Percentiles rank a stretch among this genome's conserved stretches.
Conservation (phyloP, 352 stramenopile genomes). For the Phytopythium oedochilum region DNA sequence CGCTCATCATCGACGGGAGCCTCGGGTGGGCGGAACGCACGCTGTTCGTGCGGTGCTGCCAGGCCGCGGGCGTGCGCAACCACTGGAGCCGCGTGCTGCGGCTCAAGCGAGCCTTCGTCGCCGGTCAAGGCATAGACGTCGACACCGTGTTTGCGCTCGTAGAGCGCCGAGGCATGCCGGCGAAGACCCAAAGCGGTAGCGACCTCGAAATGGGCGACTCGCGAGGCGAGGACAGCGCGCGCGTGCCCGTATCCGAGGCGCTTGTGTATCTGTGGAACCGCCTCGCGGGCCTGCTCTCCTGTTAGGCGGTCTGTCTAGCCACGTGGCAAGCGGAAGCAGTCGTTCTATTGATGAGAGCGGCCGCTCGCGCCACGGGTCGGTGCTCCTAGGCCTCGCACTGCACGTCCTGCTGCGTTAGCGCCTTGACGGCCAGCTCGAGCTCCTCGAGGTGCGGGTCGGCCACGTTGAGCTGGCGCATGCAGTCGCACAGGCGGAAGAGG, state of each 20-base stretch:
- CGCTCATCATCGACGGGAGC: slow-evolving; percentile 36
- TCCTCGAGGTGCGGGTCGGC: slow-evolving; percentile 7
- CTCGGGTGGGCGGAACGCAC: slow-evolving; percentile 39
- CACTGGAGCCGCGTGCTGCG: slow-evolving; percentile 29
- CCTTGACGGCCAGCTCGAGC: slow-evolving; percentile 5
- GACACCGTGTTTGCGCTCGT: slow-evolving; percentile 31
- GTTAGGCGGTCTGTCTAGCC: background rate
- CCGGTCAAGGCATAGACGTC: slow-evolving; percentile 27
- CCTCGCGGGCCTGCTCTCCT: slow-evolving; percentile 1
- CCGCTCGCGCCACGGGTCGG: background rate
- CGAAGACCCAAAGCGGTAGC: background rate
- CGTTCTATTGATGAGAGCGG: background rate
- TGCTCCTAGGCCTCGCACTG: background rate
- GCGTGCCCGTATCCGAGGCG: background rate
- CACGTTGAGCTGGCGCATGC: slow-evolving; percentile 10
- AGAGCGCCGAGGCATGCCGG: background rate
- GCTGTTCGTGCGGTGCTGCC: slow-evolving; percentile 36
- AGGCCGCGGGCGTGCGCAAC: slow-evolving; percentile 29
- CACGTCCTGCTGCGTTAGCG: background rate
- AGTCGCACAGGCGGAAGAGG: slow-evolving; percentile 43
- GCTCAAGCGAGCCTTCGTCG: slow-evolving; percentile 35
- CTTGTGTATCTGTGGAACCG: slow-evolving; percentile 4
- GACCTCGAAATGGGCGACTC: background rate
- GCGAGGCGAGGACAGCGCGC: background rate
- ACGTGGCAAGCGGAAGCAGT: no score